Percentiles rank a stretch among this genome's conserved stretches.
phyloP scores from a whole-genome alignment of 2,329 filamentous ascomycete species.

The Curvularia spicifera region DNA sequence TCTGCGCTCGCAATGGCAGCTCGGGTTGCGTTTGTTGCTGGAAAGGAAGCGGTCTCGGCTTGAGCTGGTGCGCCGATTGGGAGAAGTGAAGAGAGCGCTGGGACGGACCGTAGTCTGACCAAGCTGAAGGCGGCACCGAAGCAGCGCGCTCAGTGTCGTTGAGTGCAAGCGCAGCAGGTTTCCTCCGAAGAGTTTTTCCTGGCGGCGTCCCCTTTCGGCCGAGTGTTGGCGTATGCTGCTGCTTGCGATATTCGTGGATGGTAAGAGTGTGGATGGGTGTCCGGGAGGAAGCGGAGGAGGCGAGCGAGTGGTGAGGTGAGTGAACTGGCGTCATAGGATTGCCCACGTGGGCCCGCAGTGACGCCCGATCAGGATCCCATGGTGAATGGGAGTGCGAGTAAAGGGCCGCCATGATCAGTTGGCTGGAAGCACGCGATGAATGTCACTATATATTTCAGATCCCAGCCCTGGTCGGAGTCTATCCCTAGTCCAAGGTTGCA shows the following conservation, averaged over 20 bases:
- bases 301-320: conserved; percentile 47
- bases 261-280: conserved; percentile 46
- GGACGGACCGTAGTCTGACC: conserved; percentile 21
- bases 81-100: conserved; percentile 37
- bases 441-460: not conserved
- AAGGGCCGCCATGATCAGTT: conserved; percentile 31
- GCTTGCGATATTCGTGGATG: conserved; percentile 50
- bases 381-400: conserved; percentile 34
- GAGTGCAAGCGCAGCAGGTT: conserved; percentile 44
- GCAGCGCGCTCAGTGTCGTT: conserved; percentile 41
- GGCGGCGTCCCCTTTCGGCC: conserved; percentile 35
- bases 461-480: not conserved
- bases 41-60: conserved; percentile 24
- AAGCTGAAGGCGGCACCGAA: conserved; percentile 20
- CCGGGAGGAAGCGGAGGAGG: conserved; percentile 41
- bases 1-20: conserved; percentile 35
- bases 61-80: conserved; percentile 40
- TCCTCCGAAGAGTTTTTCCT: conserved; percentile 47
- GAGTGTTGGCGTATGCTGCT: conserved; percentile 42
- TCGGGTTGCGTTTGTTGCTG: conserved; percentile 28
- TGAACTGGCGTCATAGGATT: conserved; percentile 45
- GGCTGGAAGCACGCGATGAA: conserved; percentile 4
- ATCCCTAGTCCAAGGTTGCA: conserved; percentile 7
- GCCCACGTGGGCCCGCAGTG: conserved; percentile 26
- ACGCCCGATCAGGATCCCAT: conserved; percentile 20